Conservation (phyloP, 2,329 filamentous ascomycete genomes). For the Exophiala aquamarina region DNA sequence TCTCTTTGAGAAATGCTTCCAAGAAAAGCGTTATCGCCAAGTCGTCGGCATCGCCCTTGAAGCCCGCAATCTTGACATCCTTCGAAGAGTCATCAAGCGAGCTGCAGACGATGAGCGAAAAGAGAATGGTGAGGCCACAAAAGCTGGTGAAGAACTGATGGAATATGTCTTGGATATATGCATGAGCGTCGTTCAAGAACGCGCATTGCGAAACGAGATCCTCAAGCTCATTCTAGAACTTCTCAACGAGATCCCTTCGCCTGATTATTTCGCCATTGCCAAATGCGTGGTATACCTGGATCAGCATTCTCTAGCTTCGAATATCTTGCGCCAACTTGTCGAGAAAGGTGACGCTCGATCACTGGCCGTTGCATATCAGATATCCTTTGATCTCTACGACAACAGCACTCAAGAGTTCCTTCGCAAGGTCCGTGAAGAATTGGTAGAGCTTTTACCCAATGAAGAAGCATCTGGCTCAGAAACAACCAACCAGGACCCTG, state of each 20-base stretch:
- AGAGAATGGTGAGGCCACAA: constrained; percentile 55
- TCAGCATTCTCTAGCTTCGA: constrained; percentile 84
- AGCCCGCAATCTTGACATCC: constrained; percentile 84
- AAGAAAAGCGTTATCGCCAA: constrained; percentile 84
- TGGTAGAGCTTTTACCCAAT: constrained; percentile 57
- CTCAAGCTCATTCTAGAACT: constrained; percentile 89
- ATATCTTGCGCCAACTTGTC: constrained; percentile 79
- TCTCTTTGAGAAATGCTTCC: constrained; percentile 86
- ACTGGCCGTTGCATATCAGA: constrained; percentile 88
- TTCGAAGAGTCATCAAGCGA: constrained; percentile 81
- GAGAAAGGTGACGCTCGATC: constrained; percentile 75
- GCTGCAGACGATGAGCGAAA: constrained; percentile 84
- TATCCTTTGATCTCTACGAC: constrained; percentile 96
- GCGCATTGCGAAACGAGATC: constrained; percentile 79
- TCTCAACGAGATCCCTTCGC: constrained; percentile 86
- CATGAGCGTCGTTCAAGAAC: constrained; percentile 96
- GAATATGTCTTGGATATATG: constrained; percentile 94
- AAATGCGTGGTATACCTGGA: constrained; percentile 97
- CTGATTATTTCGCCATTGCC: constrained; percentile 97
- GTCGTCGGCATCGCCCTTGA: constrained; percentile 97
- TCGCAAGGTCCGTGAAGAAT: constrained; percentile 78
- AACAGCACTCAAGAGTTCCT: constrained; percentile 98
- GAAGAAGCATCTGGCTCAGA: constrained; percentile 51
- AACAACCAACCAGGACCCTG: constrained; percentile 1
- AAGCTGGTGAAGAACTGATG: constrained; percentile 85